Evolutionary conservation across 371 early-diverging fungal genomes (phyloP).

Genomic region (Homolaphlyctis polyrhiza): DNA sequence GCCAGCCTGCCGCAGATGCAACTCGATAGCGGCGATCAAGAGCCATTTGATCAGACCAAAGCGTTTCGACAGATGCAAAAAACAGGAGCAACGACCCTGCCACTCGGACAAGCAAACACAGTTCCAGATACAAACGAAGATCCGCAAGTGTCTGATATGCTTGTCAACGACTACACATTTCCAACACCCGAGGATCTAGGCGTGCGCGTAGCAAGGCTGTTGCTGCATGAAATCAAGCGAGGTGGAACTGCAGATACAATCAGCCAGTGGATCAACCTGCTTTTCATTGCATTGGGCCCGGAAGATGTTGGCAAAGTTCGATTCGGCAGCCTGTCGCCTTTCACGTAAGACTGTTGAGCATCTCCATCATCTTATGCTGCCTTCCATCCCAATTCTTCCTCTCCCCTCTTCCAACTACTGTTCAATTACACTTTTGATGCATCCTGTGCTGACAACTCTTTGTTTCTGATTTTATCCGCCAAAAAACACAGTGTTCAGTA

Average conservation of each 20-base stretch:
- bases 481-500: constrained; percentile 71
- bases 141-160: constrained; percentile 25
- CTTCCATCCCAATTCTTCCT: too few species aligned
- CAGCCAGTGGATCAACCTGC: constrained; percentile 80
- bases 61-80: background rate
- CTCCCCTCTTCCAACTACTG: too few species aligned
- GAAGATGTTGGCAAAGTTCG: constrained; percentile 93
- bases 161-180: constrained; percentile 38
- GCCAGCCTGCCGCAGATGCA: background rate
- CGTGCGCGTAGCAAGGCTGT: constrained; percentile 60
- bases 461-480: too few species aligned
- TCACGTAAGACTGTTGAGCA: too few species aligned
- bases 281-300: constrained; percentile 82
- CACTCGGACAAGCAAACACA: background rate
- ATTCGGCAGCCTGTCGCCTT: constrained; percentile 75
- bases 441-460: background rate
- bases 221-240: constrained; percentile 77
- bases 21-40: constrained; percentile 2
- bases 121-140: constrained; percentile 20
- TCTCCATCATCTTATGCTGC: too few species aligned
- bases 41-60: background rate
- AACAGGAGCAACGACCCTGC: constrained; percentile 22
- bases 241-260: constrained; percentile 88
- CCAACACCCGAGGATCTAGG: constrained; percentile 86
- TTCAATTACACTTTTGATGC: too few species aligned